Evolutionary conservation across 306 rosid species (phyloP).

Genomic region (Neltuma alba): DNA sequence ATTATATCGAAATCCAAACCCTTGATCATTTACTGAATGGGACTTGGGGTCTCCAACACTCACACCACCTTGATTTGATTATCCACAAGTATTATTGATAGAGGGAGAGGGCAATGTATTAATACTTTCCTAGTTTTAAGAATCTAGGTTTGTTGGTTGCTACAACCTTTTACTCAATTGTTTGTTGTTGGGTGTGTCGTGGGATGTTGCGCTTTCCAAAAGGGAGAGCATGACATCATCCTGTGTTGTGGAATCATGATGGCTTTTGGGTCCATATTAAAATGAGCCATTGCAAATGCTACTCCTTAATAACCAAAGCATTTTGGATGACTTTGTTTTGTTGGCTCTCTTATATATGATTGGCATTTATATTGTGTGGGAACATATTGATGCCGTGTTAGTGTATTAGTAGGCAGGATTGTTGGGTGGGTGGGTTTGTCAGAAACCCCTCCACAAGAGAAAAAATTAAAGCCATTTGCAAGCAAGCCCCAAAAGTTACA

Average conservation of each 20-base stretch:
- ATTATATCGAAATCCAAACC: too few relatives aligned
- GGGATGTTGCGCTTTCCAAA: not conserved
- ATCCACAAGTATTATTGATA: too few relatives aligned
- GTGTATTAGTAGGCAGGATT: not conserved
- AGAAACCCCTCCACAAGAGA: not conserved
- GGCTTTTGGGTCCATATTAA: not conserved
- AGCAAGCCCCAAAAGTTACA: not conserved
- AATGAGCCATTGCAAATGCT: not conserved
- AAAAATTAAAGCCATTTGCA: not conserved
- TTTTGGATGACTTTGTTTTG: not conserved
- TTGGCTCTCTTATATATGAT: conserved; percentile 5
- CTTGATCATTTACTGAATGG: too few relatives aligned
- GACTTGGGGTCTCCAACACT: too few relatives aligned
- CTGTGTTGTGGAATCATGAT: not conserved
- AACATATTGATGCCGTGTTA: not conserved
- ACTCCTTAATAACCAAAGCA: not conserved
- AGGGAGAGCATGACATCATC: not conserved
- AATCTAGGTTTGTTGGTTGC: not conserved
- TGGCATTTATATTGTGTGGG: not conserved
- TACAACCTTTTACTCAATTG: not conserved
- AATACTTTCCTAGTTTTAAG: not conserved
- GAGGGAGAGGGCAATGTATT: too few relatives aligned
- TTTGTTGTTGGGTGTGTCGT: not conserved
- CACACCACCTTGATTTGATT: too few relatives aligned
- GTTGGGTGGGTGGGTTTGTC: conserved; percentile 8